Conservation (phyloP, 306 rosid genomes). For the Acacia crassicarpa region DNA sequence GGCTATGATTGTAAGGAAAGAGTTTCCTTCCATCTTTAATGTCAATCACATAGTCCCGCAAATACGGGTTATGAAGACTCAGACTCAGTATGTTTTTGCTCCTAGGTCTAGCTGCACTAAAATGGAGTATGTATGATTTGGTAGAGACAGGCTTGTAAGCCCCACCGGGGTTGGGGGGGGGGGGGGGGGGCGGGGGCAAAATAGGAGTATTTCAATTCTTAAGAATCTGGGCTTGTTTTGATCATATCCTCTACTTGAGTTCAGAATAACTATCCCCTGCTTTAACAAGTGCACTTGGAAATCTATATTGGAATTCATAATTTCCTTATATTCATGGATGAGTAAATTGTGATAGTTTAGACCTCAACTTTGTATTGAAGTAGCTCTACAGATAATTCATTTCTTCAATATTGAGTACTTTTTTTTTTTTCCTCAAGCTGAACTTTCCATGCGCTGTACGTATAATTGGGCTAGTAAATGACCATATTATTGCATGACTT, state of each 20-base stretch:
- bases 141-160: neutral
- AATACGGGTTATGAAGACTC: neutral
- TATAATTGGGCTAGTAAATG: neutral
- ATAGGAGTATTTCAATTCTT: constrained; percentile 4
- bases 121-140: neutral
- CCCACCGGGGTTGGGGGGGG: too few relatives aligned
- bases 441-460: neutral
- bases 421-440: neutral
- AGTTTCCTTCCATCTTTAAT: neutral
- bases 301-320: neutral
- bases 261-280: neutral
- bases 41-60: neutral
- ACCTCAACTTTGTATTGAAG: constrained; percentile 3
- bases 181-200: neutral
- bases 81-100: neutral
- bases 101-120: neutral
- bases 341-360: constrained; percentile 2
- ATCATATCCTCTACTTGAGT: neutral
- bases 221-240: neutral
- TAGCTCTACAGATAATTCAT: neutral
- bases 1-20: neutral
- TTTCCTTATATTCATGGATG: neutral
- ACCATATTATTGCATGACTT: neutral
- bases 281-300: neutral
- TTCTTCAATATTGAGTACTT: neutral